phyloP scores from a whole-genome alignment of 2,329 filamentous ascomycete genomes.

The Penicillium sp. region DNA sequence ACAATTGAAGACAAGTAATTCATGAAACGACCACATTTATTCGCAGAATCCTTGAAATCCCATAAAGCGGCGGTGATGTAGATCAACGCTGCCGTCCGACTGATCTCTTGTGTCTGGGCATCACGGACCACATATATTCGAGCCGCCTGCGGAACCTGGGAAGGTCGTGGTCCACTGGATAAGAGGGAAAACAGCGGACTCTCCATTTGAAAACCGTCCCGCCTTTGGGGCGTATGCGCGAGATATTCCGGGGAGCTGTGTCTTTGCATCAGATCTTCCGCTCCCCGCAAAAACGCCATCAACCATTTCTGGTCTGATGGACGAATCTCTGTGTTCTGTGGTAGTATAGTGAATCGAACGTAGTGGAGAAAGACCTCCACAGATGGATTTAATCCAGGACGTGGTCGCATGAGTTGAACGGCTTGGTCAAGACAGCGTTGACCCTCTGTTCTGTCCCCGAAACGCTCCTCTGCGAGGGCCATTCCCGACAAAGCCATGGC shows the following conservation, averaged over 20 bases:
- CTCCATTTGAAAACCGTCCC: constrained; percentile 40
- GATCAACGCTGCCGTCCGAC: constrained; percentile 43
- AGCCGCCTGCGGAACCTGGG: constrained; percentile 38
- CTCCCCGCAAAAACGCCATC: constrained; percentile 40
- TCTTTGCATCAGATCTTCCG: constrained; percentile 38
- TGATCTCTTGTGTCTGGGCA: constrained; percentile 38
- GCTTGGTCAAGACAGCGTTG: constrained; percentile 35
- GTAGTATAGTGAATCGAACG: constrained; percentile 36
- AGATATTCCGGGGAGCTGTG: constrained; percentile 35
- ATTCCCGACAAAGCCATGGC: constrained; percentile 40
- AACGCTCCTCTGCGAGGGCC: constrained; percentile 45
- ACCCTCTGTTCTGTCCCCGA: constrained; percentile 36
- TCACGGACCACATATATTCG: constrained; percentile 43
- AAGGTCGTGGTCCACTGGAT: constrained; percentile 47
- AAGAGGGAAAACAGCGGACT: constrained; percentile 43
- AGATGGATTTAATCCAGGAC: constrained; percentile 26
- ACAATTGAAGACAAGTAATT: constrained; percentile 29
- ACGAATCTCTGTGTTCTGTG: constrained; percentile 15
- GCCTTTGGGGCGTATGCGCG: constrained; percentile 33
- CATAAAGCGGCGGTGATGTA: constrained; percentile 44
- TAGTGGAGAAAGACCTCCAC: constrained; percentile 41
- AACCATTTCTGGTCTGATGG: constrained; percentile 33
- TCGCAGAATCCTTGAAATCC: constrained; percentile 37
- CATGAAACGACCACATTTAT: constrained; percentile 40
- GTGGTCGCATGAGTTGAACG: constrained; percentile 36